Base-by-base conservation (phyloP, 2,329 filamentous ascomycete species). In the Fusarium coffeatum region DNA sequence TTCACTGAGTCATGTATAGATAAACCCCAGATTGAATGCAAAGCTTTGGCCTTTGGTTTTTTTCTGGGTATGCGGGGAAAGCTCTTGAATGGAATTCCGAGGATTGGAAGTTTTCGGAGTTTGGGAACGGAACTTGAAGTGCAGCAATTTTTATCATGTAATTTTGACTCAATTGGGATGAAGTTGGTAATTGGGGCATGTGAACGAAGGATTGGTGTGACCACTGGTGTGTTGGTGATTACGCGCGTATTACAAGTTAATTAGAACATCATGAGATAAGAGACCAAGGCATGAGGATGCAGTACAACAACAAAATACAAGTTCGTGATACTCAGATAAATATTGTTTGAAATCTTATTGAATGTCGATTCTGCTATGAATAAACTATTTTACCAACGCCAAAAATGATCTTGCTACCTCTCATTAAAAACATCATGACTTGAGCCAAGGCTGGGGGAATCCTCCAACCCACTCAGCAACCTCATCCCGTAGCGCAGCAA, bases 391-490 rank as follows among this genome's bases (percentile, higher is more conserved):
- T 55, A 47, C 58, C 40, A 72, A 73, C 60, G 56, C 61, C 51
- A 58, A 23, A 64, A 43, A 34, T 45, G 5, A 58, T 60, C 53
- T 55, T 50, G 34, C 42, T 34, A 15, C 30, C 25, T 47, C 59
- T 71, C 28, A 61, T 57, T 32, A 27, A 60, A 49, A 30, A 41
- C 45, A 57, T 72, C 57, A 76, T 49, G 69, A 66, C 50, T 75
- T 60, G 40, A 76, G 56, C 75, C 75, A 77, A 32, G 75, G 75
- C 73, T 76, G 74, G 23, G 73, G 71, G 58, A 77, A 77, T 30
- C 66, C 64, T n/a, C 89, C 87, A 42, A 92, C 90, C 90, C 90
- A 93, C 74, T 90, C 89, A 69, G 88, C 86, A 18, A 93, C 90
- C 81, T 92, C 90, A 67, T 87, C 85, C 67, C 87, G 85, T 64